Evolutionary conservation across 2,329 filamentous ascomycete genomes (phyloP).

Genomic region (Westerdykella ornata): DNA sequence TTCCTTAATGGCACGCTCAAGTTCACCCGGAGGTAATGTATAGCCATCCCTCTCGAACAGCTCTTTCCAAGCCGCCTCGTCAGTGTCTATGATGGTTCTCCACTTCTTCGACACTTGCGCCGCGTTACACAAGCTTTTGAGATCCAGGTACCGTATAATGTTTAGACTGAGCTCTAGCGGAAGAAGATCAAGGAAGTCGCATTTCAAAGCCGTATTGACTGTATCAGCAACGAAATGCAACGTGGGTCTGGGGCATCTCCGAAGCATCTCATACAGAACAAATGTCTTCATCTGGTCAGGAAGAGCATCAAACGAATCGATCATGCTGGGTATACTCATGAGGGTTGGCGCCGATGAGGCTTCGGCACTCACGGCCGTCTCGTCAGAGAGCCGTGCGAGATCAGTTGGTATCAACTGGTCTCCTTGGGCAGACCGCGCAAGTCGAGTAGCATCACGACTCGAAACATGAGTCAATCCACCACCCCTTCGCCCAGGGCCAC

Average conservation of each 20-base stretch:
- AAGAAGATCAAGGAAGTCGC: conserved; percentile 79
- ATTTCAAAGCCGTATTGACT: conserved; percentile 90
- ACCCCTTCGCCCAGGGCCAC: background rate
- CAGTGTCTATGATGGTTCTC: conserved; percentile 82
- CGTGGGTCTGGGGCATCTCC: conserved; percentile 79
- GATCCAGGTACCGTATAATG: conserved; percentile 78
- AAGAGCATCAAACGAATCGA: conserved; percentile 87
- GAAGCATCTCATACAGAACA: conserved; percentile 92
- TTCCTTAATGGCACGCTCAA: conserved; percentile 77
- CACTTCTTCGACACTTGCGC: conserved; percentile 92
- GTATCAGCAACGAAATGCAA: conserved; percentile 83
- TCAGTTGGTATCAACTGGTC: background rate
- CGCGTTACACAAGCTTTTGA: conserved; percentile 77
- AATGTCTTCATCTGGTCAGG: conserved; percentile 88
- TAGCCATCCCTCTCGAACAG: conserved; percentile 82
- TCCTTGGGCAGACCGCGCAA: conserved; percentile 2
- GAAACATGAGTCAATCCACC: conserved; percentile 22
- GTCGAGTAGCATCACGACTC: conserved; percentile 31
- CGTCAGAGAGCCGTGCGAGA: conserved; percentile 20
- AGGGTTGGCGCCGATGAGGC: conserved; percentile 38
- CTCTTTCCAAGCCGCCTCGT: conserved; percentile 94
- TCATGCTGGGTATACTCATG: conserved; percentile 75
- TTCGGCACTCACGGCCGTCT: too few relatives aligned
- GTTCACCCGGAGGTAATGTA: conserved; percentile 68
- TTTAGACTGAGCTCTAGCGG: conserved; percentile 83